phyloP scores from a whole-genome alignment of 176 grass and related monocot species.

The Phragmites australis region DNA sequence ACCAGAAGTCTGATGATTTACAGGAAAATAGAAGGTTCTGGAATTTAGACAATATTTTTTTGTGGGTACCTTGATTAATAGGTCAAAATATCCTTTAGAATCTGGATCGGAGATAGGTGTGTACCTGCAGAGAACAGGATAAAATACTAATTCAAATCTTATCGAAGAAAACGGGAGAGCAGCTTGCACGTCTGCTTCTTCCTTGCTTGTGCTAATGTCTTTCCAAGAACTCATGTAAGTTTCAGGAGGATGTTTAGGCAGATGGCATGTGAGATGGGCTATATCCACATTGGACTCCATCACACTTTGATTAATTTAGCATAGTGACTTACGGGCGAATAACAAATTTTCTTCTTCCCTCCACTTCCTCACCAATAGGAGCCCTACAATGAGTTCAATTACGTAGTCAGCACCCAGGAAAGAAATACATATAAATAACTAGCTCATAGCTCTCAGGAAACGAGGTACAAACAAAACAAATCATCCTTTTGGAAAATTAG shows the following conservation, averaged over 20 bases:
- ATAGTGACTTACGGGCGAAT: constrained; percentile 83
- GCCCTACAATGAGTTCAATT: constrained; percentile 60
- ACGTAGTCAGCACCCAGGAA: background rate
- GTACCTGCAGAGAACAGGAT: constrained; percentile 65
- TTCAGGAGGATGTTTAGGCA: background rate
- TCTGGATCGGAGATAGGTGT: constrained; percentile 90
- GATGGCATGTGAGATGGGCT: background rate
- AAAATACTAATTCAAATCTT: constrained; percentile 1
- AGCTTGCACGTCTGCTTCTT: background rate
- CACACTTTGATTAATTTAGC: constrained; percentile 21
- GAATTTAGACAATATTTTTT: background rate
- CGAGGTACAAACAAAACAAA: background rate
- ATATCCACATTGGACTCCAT: background rate
- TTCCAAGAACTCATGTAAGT: background rate
- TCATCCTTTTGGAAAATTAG: background rate
- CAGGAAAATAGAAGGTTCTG: background rate
- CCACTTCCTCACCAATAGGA: constrained; percentile 80
- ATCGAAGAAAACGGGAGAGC: constrained; percentile 3
- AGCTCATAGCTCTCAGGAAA: background rate
- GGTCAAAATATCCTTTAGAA: constrained; percentile 91
- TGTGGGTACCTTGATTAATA: constrained; percentile 86
- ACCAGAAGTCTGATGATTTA: background rate
- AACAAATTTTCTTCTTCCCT: constrained; percentile 86
- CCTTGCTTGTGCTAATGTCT: background rate
- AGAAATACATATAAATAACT: constrained; percentile 16